Evolutionary conservation across 129 eudicot genomes (phyloP).

Genomic region (Apium graveolens): DNA sequence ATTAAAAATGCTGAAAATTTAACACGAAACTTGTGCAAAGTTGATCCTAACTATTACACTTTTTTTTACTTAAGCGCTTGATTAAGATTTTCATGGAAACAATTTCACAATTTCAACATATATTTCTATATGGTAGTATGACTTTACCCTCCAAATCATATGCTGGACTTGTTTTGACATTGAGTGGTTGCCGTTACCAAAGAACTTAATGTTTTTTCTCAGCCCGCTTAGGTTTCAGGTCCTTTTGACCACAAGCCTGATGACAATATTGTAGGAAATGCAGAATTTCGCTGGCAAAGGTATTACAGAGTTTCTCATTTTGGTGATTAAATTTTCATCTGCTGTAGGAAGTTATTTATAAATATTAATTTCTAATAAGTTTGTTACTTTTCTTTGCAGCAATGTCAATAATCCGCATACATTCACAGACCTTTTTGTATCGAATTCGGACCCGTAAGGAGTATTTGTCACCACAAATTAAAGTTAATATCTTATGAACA

Average conservation of each 20-base stretch:
- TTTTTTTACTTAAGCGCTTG: neutral
- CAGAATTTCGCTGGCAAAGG: conserved; percentile 97
- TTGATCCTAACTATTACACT: neutral
- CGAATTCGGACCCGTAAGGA: conserved; percentile 83
- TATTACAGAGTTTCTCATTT: conserved; percentile 15
- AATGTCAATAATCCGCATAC: conserved; percentile 88
- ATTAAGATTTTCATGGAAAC: neutral
- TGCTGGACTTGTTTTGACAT: neutral
- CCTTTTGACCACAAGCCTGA: conserved; percentile 78
- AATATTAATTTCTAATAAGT: neutral
- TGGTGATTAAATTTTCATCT: conserved; percentile 7
- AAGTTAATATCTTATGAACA: neutral
- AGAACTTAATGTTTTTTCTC: conserved; percentile 37
- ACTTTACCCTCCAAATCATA: neutral
- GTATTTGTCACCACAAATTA: neutral
- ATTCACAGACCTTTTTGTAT: conserved; percentile 73
- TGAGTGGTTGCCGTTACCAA: neutral
- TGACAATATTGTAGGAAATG: conserved; percentile 65
- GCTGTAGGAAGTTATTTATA: neutral
- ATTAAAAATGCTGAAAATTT: neutral
- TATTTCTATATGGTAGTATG: neutral
- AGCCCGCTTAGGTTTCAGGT: conserved; percentile 64
- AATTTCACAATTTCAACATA: neutral
- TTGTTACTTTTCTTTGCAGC: conserved; percentile 24
- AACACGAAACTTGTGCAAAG: neutral